These are phyloP conservation scores for Peniophora sp. DNA, from an alignment of 1,284 basidiomycete species.

Conservation along the genomic window DNA sequence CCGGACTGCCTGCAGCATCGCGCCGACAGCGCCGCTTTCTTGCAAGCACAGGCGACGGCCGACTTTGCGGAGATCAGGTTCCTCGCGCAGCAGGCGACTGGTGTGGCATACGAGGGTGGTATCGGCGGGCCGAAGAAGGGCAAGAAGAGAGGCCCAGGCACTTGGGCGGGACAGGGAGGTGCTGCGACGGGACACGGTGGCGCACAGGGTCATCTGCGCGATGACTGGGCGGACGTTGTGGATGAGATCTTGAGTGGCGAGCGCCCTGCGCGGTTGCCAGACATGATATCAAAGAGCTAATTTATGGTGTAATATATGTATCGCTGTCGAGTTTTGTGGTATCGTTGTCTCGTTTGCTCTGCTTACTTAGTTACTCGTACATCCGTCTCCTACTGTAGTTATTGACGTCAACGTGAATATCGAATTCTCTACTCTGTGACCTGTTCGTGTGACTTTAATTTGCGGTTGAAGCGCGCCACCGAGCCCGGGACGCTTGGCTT, in stretches of 20 bases:
- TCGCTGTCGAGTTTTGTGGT: not conserved
- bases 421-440: no score
- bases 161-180: not conserved
- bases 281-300: no score
- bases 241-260: not conserved
- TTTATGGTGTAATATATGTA: not conserved
- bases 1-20: conserved; percentile 60
- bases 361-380: not conserved
- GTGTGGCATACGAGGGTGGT: conserved; percentile 30
- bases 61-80: conserved; percentile 63
- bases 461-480: no score
- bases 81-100: conserved; percentile 45
- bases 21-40: conserved; percentile 50
- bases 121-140: conserved; percentile 15
- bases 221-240: not conserved
- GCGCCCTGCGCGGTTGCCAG: not conserved
- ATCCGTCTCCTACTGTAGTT: not conserved
- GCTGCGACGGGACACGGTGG: not conserved
- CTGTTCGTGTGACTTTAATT: no score
- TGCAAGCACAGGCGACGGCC: conserved; percentile 66
- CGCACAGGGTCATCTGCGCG: not conserved
- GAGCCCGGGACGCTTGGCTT: no score
- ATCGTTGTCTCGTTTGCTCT: not conserved
- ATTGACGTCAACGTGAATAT: no score
- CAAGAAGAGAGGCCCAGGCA: conserved; percentile 1